Base-by-base conservation (phyloP, 2,329 filamentous ascomycete species). In the Hansfordia pulvinata region DNA sequence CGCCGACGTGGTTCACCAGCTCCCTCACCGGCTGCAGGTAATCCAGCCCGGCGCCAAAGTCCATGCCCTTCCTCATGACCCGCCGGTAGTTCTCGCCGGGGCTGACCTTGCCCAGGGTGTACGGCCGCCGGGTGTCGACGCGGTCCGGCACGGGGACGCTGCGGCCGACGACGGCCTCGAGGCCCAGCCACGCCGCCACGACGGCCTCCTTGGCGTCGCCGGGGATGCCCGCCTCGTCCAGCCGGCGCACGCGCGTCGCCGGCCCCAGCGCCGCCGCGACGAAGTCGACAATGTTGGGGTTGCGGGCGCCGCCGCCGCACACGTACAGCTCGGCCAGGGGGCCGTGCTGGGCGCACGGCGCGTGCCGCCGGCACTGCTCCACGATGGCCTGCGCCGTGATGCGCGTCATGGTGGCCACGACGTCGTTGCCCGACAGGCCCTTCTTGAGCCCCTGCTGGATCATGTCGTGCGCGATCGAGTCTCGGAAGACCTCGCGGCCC, bases 311-410 rank as follows among this genome's bases (percentile, higher is more conserved):
- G 5, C 64, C 65, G 8, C 69, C 69, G 41, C 67, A 72, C 58
- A 75, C 65, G 50, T 66, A 74, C 19, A 75, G 56, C 46, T 75
- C 68, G 21, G 44, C 49, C 8, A 52, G 37, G 4, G 43, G 41
- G 8, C 44, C 43, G 26, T 54, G 46, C 13, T 56, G 42, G 13
- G 25, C 35, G n/a, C n/a, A n/a, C 5, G 62, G 58, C 24, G 60
- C 56, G 31, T 68, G 69, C 17, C 61, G 57, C 7, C 46, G 44
- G 40, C 53, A 60, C 35, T 58, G 54, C 19, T 54, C 43, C 10
- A 72, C 59, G 17, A 74, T 71, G 12, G 66, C 61, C 40, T 72
- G 60, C 0, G 69, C 60, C 0, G 67, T 73, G 37, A 74, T 62
- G 13, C 68, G 56, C 7, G 70, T 75, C 20, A 72, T 54, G 0